Percentiles rank a stretch among this genome's conserved stretches.
These are phyloP conservation scores for Trypanosoma scelopori DNA, from an alignment of 208 protist genomes.

Conservation along the genomic window DNA sequence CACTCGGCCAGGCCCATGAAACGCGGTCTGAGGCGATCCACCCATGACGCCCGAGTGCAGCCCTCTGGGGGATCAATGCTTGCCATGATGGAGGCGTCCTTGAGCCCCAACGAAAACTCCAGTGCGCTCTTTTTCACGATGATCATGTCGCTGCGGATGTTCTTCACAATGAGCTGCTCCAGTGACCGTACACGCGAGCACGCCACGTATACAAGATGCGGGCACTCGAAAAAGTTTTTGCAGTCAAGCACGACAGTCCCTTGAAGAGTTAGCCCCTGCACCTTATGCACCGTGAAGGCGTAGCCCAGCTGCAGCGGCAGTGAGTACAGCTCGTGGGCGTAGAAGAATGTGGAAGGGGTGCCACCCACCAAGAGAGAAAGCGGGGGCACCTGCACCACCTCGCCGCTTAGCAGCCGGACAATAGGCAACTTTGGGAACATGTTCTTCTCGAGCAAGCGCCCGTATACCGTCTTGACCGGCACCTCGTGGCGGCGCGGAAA, in stretches of 20 bases:
- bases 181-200: constrained; percentile 78
- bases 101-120: constrained; percentile 55
- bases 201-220: constrained; percentile 90
- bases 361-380: constrained; percentile 61
- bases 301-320: constrained; percentile 89
- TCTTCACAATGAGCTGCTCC: constrained; percentile 82
- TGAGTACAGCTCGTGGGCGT: constrained; percentile 73
- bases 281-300: constrained; percentile 92
- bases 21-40: not conserved
- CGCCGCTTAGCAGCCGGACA: constrained; percentile 72
- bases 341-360: constrained; percentile 75
- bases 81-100: constrained; percentile 17
- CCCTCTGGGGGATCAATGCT: constrained; percentile 16
- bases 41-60: constrained; percentile 18
- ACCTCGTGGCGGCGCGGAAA: constrained; percentile 57
- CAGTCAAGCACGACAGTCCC: constrained; percentile 87
- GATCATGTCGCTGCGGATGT: constrained; percentile 75
- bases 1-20: constrained; percentile 21
- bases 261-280: constrained; percentile 86
- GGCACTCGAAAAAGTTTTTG: constrained; percentile 84
- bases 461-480: constrained; percentile 17
- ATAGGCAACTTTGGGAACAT: constrained; percentile 73
- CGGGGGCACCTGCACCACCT: constrained; percentile 81
- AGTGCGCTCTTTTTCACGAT: constrained; percentile 71
- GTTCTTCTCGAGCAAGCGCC: constrained; percentile 29